A percentile compares a stretch with the other conserved stretches of the same genome.
These are phyloP conservation scores for Fraxinus albicans DNA, from an alignment of 305 asterid genomes.

Conservation along the genomic window DNA sequence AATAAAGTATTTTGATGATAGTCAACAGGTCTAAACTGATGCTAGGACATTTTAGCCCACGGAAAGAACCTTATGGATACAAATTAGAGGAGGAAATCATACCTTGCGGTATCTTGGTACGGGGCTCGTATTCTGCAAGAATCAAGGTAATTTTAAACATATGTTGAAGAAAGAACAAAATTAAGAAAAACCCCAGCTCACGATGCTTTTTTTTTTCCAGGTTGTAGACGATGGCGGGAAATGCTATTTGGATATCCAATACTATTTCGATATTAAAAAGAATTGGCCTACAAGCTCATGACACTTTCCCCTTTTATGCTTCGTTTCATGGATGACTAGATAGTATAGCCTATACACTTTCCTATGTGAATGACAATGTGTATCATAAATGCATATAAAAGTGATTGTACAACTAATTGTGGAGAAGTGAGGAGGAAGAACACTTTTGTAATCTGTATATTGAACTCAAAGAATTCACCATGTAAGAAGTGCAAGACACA, in stretches of 20 bases:
- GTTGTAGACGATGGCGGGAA: conserved; percentile 37
- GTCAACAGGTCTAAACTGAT: conserved; percentile 39
- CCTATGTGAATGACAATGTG: neutral
- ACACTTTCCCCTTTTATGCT: neutral
- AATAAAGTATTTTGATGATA: conserved; percentile 2
- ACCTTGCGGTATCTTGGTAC: conserved; percentile 46
- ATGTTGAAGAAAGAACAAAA: neutral
- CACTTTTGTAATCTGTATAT: neutral
- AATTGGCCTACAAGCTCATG: conserved; percentile 34
- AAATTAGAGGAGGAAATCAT: conserved; percentile 39
- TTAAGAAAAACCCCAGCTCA: neutral
- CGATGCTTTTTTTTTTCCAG: conserved; percentile 14
- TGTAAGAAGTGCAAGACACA: neutral
- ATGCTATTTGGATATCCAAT: conserved; percentile 45
- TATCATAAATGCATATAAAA: neutral
- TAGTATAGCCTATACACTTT: neutral
- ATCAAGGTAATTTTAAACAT: conserved; percentile 31
- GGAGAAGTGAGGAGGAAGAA: neutral
- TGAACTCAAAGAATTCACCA: neutral
- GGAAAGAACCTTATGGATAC: conserved; percentile 31
- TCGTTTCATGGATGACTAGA: neutral
- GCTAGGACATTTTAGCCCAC: conserved; percentile 39
- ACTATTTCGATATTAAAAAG: conserved; percentile 50
- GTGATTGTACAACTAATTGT: neutral
- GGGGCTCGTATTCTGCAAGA: conserved; percentile 49